phyloP scores from a whole-genome alignment of 768 basidiomycete species.

The Pisolithus albus region DNA sequence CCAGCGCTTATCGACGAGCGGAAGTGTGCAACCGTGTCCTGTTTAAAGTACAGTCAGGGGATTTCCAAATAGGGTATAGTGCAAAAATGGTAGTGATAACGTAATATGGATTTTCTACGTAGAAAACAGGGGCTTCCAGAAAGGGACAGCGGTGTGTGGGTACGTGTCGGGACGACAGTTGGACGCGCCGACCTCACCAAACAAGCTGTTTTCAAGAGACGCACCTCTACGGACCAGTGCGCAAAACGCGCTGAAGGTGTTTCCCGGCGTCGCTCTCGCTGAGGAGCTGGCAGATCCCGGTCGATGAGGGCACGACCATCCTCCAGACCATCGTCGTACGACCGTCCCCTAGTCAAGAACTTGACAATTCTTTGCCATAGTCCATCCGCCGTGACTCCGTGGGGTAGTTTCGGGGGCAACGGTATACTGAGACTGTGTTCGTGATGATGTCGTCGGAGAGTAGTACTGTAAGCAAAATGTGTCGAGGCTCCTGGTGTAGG shows the following conservation, averaged over 20 bases:
- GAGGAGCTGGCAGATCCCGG: constrained; percentile 12
- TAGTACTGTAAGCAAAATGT: constrained; percentile 83
- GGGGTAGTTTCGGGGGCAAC: constrained; percentile 33
- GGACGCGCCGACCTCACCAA: not conserved
- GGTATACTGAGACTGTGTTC: constrained; percentile 45
- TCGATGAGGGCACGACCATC: constrained; percentile 26
- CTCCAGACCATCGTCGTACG: constrained; percentile 26
- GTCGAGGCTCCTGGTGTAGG: constrained; percentile 57
- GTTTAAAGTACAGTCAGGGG: constrained; percentile 3
- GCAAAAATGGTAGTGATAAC: not conserved
- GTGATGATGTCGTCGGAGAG: constrained; percentile 58
- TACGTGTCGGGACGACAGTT: not conserved
- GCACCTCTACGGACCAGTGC: constrained; percentile 56
- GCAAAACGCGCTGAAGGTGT: constrained; percentile 67
- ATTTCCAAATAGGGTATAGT: not conserved
- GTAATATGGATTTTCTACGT: too few relatives aligned
- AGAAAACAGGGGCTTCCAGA: not conserved
- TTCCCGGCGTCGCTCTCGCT: constrained; percentile 30
- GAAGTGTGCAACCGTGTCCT: constrained; percentile 75
- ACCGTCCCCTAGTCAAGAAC: constrained; percentile 24
- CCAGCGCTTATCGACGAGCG: constrained; percentile 58
- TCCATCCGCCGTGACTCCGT: constrained; percentile 38
- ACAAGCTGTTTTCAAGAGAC: constrained; percentile 14
- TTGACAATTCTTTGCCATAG: constrained; percentile 40
- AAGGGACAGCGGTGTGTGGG: not conserved